A percentile compares a stretch with the other conserved stretches of the same genome.
phyloP scores from a whole-genome alignment of 352 stramenopile genomes.

The Globisporangium canariense region DNA sequence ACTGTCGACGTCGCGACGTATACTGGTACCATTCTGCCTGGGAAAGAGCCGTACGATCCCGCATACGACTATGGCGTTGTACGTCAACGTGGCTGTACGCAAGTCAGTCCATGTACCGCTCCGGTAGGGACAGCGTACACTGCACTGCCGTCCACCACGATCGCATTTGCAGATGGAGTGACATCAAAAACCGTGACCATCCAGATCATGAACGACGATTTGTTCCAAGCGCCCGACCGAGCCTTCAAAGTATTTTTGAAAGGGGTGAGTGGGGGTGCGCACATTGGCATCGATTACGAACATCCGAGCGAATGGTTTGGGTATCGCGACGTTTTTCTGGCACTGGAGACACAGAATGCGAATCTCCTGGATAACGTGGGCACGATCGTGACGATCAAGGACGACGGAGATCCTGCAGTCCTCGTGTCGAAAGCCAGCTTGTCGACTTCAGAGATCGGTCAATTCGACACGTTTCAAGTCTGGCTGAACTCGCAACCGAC shows the following conservation, averaged over 20 bases:
- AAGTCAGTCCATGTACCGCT: constrained; percentile 66
- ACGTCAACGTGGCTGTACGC: constrained; percentile 42
- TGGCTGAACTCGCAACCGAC: constrained; percentile 48
- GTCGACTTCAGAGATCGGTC: constrained; percentile 65
- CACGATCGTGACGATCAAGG: constrained; percentile 62
- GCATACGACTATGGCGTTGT: constrained; percentile 61
- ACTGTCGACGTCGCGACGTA: constrained; percentile 62
- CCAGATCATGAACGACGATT: constrained; percentile 47
- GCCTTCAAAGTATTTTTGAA: constrained; percentile 62
- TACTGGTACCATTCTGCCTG: constrained; percentile 46
- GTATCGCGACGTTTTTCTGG: constrained; percentile 37
- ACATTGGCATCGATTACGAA: constrained; percentile 60
- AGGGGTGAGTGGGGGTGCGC: constrained; percentile 45
- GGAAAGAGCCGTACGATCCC: constrained; percentile 38
- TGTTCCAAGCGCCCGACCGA: constrained; percentile 58
- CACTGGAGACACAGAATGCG: constrained; percentile 30
- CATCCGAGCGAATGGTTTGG: constrained; percentile 51
- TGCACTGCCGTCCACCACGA: constrained; percentile 33
- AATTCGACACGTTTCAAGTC: constrained; percentile 46
- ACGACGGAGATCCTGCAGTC: constrained; percentile 60
- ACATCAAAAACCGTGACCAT: constrained; percentile 44
- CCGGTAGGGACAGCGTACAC: constrained; percentile 40
- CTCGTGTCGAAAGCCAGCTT: constrained; percentile 63
- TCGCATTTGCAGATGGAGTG: constrained; percentile 51
- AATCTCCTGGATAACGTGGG: constrained; percentile 57